Percentiles rank a stretch among this genome's conserved stretches.
Conservation (phyloP, 2,329 filamentous ascomycete genomes). For the Fusarium tuaranense region DNA sequence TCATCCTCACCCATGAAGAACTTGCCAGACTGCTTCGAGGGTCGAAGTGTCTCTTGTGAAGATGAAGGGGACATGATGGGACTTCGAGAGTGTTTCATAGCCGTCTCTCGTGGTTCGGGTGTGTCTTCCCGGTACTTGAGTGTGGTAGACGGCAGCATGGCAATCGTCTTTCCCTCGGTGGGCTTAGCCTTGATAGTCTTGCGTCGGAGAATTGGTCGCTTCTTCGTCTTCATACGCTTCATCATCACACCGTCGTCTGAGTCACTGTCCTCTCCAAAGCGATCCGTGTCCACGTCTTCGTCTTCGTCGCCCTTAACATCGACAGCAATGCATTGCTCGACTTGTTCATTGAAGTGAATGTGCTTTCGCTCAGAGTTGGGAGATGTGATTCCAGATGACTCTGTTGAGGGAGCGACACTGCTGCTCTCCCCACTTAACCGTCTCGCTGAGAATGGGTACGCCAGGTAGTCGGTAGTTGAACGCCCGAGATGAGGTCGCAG, state of each 20-base stretch:
- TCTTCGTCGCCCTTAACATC: constrained; percentile 85
- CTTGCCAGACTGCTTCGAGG: constrained; percentile 73
- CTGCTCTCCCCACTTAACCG: constrained; percentile 73
- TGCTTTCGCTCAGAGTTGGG: constrained; percentile 79
- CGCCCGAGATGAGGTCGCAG: constrained; percentile 69
- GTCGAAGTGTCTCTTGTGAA: constrained; percentile 84
- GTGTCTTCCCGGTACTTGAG: constrained; percentile 86
- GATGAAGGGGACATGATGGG: constrained; percentile 76
- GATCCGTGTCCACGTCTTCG: constrained; percentile 71
- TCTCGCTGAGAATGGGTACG: constrained; percentile 72
- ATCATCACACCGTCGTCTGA: constrained; percentile 88
- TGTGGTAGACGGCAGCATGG: constrained; percentile 87
- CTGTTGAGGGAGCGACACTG: constrained; percentile 70
- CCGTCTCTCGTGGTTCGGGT: constrained; percentile 72
- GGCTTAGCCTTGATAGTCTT: constrained; percentile 55
- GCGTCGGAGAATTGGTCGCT: constrained; percentile 61
- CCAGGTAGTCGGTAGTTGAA: constrained; percentile 76
- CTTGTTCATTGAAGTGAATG: constrained; percentile 96
- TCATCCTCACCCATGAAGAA: constrained; percentile 72
- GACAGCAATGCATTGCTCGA: constrained; percentile 94
- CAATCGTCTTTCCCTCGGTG: constrained; percentile 84
- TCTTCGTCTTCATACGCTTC: constrained; percentile 72
- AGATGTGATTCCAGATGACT: constrained; percentile 76
- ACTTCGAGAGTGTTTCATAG: constrained; percentile 70
- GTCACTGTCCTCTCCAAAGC: constrained; percentile 69